These are phyloP conservation scores for Trichomonascaceae sp. DNA, from an alignment of 1,139 yeast genomes.

Conservation along the genomic window DNA sequence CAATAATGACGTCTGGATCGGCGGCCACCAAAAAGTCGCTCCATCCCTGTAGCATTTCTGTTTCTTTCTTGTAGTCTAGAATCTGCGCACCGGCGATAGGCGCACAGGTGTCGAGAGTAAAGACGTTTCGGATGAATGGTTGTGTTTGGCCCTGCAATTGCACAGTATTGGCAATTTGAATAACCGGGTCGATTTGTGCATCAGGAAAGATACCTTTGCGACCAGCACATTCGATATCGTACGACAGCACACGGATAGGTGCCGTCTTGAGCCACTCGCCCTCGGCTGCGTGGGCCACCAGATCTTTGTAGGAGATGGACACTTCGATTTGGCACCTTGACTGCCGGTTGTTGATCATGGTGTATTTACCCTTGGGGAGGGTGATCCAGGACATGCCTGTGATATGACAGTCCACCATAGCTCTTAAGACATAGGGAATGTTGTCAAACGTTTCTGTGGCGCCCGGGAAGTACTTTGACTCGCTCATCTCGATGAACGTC, in stretches of 20 bases:
- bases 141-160: slow-evolving; percentile 63
- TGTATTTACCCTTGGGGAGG: slow-evolving; percentile 62
- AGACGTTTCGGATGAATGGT: slow-evolving; percentile 90
- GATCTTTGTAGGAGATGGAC: slow-evolving; percentile 47
- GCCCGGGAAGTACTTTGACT: slow-evolving; percentile 33
- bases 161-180: slow-evolving; percentile 93
- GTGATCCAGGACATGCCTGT: slow-evolving; percentile 99
- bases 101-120: slow-evolving; percentile 82
- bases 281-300: slow-evolving; percentile 74
- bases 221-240: slow-evolving; percentile 98
- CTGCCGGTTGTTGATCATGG: slow-evolving; percentile 27
- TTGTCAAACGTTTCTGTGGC: slow-evolving; percentile 69
- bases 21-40: slow-evolving; percentile 65
- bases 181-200: slow-evolving; percentile 84
- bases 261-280: slow-evolving; percentile 94
- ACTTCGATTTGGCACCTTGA: slow-evolving; percentile 86
- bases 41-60: slow-evolving; percentile 78
- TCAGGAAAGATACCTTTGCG: slow-evolving; percentile 95
- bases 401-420: slow-evolving; percentile 78
- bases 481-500: slow-evolving; percentile 68
- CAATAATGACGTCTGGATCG: slow-evolving; percentile 95
- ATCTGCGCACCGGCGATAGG: slow-evolving; percentile 92
- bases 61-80: slow-evolving; percentile 60
- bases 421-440: slow-evolving; percentile 67
- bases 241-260: slow-evolving; percentile 83